Conservation (phyloP, 768 basidiomycete species). For the Tylopilus balloui region DNA sequence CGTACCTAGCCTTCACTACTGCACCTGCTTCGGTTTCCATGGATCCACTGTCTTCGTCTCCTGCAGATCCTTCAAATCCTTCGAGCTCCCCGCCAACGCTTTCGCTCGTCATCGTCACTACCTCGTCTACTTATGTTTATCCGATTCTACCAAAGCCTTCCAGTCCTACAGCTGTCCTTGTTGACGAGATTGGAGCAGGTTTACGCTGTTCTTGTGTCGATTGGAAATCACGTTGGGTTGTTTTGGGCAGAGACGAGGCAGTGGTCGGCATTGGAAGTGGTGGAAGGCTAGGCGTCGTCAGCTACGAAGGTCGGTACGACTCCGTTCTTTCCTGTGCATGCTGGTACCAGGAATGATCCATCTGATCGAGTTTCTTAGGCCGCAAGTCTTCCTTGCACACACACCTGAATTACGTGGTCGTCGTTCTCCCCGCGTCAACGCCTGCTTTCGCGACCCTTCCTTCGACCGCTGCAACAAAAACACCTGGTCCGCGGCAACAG, state of each 20-base stretch:
- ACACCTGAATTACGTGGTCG: slow-evolving; percentile 80
- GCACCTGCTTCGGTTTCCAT: slow-evolving; percentile 20
- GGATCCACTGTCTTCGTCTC: slow-evolving; percentile 11
- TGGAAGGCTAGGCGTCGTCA: slow-evolving; percentile 79
- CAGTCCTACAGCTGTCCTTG: slow-evolving; percentile 58
- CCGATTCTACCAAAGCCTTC: slow-evolving; percentile 68
- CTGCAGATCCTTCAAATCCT: slow-evolving; percentile 14
- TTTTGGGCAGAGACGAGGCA: slow-evolving; percentile 88
- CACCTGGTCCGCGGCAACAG: slow-evolving; percentile 17
- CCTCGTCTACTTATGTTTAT: slow-evolving; percentile 72
- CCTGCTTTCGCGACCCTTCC: slow-evolving; percentile 50
- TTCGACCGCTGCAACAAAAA: slow-evolving; percentile 55
- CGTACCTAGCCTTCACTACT: slow-evolving; percentile 81
- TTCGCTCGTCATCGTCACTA: slow-evolving; percentile 85
- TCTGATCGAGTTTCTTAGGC: slow-evolving; percentile 11
- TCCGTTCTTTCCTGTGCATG: not conserved
- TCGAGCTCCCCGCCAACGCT: slow-evolving; percentile 36
- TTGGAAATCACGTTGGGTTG: slow-evolving; percentile 64
- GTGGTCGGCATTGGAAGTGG: slow-evolving; percentile 82
- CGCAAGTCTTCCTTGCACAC: slow-evolving; percentile 70
- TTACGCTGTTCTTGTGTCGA: slow-evolving; percentile 85
- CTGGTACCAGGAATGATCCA: not conserved
- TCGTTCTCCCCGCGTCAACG: slow-evolving; percentile 81
- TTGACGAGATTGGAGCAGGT: slow-evolving; percentile 84
- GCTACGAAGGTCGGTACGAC: slow-evolving; percentile 75